Base-by-base conservation (phyloP, 2,329 filamentous ascomycete genomes). In the Teratosphaeria pseudoeucalypti region DNA sequence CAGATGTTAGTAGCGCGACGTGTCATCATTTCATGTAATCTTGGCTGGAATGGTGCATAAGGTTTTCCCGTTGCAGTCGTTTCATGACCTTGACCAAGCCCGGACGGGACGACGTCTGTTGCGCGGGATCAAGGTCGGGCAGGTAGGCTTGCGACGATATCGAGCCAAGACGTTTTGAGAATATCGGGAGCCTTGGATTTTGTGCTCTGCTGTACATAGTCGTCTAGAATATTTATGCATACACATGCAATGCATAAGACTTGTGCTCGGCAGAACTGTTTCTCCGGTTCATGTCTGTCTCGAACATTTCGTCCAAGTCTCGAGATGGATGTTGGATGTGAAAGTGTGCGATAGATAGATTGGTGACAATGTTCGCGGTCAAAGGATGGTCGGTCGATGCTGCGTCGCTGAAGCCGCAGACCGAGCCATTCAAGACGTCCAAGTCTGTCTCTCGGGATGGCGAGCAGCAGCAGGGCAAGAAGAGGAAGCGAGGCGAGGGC, bases 301-400 rank as follows among this genome's bases (percentile, higher is more conserved):
- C 23, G 23, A 23, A 23, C 9, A 49, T n/a, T 6, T n/a, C 16
- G 37, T 32, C 29, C 29, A 43, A 43, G 10, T 16, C 37, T 6
- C 16, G 5, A 43, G 16, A 14, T 23, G 9, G 16, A 19, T 49
- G 16, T 49, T 49, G 16, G n/a, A 49, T 23, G 43, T 23, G 43
- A 7, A 49, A 43, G 37, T 14, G 11, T 43, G 37, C 16, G 16
- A n/a, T 43, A 16, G 37, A n/a, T n/a, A n/a, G n/a, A n/a, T n/a
- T n/a, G n/a, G 34, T 55, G 59, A 43, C n/a, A 23, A 92, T 97
- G 92, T 97, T 97, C 74, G 87, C 91, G 10, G 92, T 97, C 34
- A 89, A 89, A 69, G 94, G 94, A 66, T 96, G 92, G 92, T 90
- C 90, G 47, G 81, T 96, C 39, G 84, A 89, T 59, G 82, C 86